A percentile compares a stretch with the other conserved stretches of the same genome.
Conservation (phyloP, 228 moss, liverwort and hornwort genomes). For the Sphagnum magellanicum region DNA sequence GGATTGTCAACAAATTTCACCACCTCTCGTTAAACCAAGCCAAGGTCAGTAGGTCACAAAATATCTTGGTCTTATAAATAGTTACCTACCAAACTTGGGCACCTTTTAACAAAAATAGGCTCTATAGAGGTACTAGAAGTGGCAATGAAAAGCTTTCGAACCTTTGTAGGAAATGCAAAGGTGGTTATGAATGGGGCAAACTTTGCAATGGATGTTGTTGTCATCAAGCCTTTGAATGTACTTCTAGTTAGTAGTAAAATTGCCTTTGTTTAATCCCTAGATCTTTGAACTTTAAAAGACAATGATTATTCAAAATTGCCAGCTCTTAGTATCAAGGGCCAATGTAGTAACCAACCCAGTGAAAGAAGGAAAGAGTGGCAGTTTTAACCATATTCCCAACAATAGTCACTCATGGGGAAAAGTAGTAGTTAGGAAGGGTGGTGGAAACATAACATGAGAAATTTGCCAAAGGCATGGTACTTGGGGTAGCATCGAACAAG, state of each 20-base stretch:
- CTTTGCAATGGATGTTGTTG: constrained; percentile 31
- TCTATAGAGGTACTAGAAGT: constrained; percentile 17
- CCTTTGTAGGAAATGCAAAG: constrained; percentile 61
- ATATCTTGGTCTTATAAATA: constrained; percentile 71
- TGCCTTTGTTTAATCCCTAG: constrained; percentile 18
- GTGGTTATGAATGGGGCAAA: constrained; percentile 43
- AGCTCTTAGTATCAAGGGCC: constrained; percentile 15
- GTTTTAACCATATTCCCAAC: constrained; percentile 63
- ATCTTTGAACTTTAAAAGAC: constrained; percentile 23
- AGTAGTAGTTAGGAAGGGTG: constrained; percentile 36
- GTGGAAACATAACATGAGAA: constrained; percentile 37
- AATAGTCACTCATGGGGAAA: constrained; percentile 74
- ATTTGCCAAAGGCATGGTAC: constrained; percentile 69
- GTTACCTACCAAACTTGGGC: constrained; percentile 58
- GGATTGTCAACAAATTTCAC: background rate
- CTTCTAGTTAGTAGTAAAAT: constrained; percentile 6
- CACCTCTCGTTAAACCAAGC: constrained; percentile 65
- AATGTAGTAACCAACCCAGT: constrained; percentile 34
- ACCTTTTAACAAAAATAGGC: constrained; percentile 40
- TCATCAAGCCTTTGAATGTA: constrained; percentile 18
- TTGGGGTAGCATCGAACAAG: constrained; percentile 87
- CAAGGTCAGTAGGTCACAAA: constrained; percentile 45
- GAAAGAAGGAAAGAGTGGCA: constrained; percentile 80
- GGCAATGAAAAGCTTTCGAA: constrained; percentile 66
- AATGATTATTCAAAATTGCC: constrained; percentile 23